Base-by-base conservation (phyloP, 2,329 filamentous ascomycete genomes). In the Trichoderma sp. region DNA sequence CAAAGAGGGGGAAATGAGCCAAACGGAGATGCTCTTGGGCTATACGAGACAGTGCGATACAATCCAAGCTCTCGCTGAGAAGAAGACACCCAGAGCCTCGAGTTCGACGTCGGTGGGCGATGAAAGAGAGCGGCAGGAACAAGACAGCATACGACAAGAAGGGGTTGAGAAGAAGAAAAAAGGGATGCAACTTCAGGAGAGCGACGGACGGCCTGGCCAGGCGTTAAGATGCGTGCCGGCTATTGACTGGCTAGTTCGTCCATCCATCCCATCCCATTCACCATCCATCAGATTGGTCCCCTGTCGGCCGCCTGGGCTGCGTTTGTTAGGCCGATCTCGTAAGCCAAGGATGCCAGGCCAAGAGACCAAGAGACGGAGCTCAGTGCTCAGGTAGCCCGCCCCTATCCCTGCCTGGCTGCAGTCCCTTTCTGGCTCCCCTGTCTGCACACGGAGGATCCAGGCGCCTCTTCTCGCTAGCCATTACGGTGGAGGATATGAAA, bases 321-420 rank as follows among this genome's bases (percentile, higher is more conserved):
- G 42, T 61, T 48, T 68, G 61, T 42, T 68, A 68, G 67, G 67
- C 67, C 67, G 67, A 68, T 68, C 67, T 68, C 67, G 67, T 68
- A 68, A 66, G 67, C 67, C 67, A 68, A 60, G 67, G 67, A 61
- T 68, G 66, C n/a, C 48, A 56, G 58, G 29, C 59, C 67, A 68
- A 19, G 50, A 45, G 45, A 37, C 19, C 66, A 42, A 42, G 29
- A 54, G 52, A 54, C 52, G 63, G 67, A 68, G 67, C 63, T 65
- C 61, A 68, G 54, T 67, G 48, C 67, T 68, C 61, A 67, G 54
- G 56, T 57, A 45, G 48, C 59, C 63, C 27, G 50, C 59, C 67
- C 39, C 37, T 45, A 68, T 68, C 67, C 67, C 64, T 66, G 67
- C 67, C 45, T 42, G 32, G 52, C 59, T 54, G 63, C 52, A 45